Base-by-base conservation (phyloP, 2,329 filamentous ascomycete genomes). In the Hymenoscyphus repandus region DNA sequence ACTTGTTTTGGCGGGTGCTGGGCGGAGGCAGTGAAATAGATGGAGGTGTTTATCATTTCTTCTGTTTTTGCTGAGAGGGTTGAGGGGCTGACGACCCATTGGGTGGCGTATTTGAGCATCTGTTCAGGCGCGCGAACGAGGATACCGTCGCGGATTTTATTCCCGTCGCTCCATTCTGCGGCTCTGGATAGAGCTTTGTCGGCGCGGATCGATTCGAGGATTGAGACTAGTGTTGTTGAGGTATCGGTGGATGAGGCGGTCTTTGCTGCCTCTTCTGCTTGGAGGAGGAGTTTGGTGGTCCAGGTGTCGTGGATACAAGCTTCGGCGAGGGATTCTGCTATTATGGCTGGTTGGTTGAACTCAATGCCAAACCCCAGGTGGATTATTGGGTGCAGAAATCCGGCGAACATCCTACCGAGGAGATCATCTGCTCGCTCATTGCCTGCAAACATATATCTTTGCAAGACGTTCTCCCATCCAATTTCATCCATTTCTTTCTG, bases 351-450 rank as follows among this genome's bases (percentile, higher is more conserved):
- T 64, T 95, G 89, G 9, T 77, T 67, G 72, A 90, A 95, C 65
- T 95, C 90, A 33, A 96, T 65, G 4, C 87, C 90, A 64, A 90
- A 95, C 44, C 90, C 87, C 17, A 95, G 76, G 64, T 95, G 89
- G 55, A 96, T 91, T 13, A 93, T 70, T 1, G 90, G 89, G 63
- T 95, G 89, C 2, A 90, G 60, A 55, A 92, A 77, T 0, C 86
- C 84, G 13, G 76, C 78, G 62, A 80, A 90, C 62, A 92, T 70
- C 15, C 90, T 76, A 1, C 75, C 73, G 2, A 91, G 70, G 73
- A 96, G 72, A 54, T 84, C 82, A 36, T 90, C 80, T 4, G 85
- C 82, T 39, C 75, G 70, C 39, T 82, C 76, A 49, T 84, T 79
- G 2, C 78, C 79, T 2, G 77, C 74, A 63, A 96, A 89, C 0